A percentile compares a stretch with the other conserved stretches of the same genome.
Evolutionary conservation across 2,329 filamentous ascomycete genomes (phyloP).

Genomic region (Endocalyx cinctus): DNA sequence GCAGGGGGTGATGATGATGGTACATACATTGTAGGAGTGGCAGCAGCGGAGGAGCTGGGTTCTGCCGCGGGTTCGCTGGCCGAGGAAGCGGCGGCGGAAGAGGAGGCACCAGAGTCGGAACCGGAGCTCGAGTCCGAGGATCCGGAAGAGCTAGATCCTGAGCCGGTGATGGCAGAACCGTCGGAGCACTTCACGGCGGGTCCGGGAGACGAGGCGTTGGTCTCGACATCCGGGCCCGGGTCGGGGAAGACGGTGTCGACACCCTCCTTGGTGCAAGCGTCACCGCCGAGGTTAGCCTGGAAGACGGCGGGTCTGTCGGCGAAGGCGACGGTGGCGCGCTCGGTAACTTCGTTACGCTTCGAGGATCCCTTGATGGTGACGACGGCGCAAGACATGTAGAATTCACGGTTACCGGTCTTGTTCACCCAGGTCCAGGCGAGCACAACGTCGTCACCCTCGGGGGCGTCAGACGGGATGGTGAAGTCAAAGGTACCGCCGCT

Average conservation of each 20-base stretch:
- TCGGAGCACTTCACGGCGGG: constrained; percentile 28
- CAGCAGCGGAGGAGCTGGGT: constrained; percentile 13
- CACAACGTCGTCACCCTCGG: constrained; percentile 52
- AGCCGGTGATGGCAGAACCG: constrained; percentile 12
- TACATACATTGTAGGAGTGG: constrained; percentile 6
- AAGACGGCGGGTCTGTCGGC: constrained; percentile 62
- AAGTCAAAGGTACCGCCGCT: constrained; percentile 56
- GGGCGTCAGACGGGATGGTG: constrained; percentile 59
- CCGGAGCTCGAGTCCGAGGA: constrained; percentile 20
- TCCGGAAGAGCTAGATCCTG: constrained; percentile 31
- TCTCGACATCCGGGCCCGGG: constrained; percentile 53
- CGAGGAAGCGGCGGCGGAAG: constrained; percentile 14
- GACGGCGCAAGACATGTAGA: constrained; percentile 82
- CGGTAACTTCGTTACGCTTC: constrained; percentile 20
- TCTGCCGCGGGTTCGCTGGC: constrained; percentile 7
- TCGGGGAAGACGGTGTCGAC: constrained; percentile 61
- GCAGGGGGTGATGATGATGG: constrained; percentile 10
- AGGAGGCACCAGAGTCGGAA: constrained; percentile 18
- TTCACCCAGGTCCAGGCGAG: constrained; percentile 79
- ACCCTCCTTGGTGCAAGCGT: constrained; percentile 56
- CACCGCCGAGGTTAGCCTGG: constrained; percentile 59
- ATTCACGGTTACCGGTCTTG: constrained; percentile 71
- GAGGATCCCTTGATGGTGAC: constrained; percentile 52
- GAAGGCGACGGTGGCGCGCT: constrained; percentile 39
- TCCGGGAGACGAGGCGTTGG: constrained; percentile 30